A percentile compares a stretch with the other conserved stretches of the same genome.
Evolutionary conservation across 129 eudicot species (phyloP).

Genomic region (Tagetes patula): DNA sequence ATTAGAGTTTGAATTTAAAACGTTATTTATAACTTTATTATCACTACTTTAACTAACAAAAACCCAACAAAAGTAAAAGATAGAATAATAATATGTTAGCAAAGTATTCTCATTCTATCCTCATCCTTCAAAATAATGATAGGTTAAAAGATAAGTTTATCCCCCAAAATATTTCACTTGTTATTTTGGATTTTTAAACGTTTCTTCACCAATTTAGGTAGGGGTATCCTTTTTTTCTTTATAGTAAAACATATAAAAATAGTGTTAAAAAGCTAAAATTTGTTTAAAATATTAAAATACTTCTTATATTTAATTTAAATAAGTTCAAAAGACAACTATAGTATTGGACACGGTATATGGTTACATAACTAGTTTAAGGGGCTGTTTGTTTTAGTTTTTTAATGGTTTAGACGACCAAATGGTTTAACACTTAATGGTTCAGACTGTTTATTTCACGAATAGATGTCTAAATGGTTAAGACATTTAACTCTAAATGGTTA

Average conservation of each 20-base stretch:
- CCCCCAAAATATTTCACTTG: constrained; percentile 20
- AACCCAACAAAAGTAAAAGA: constrained; percentile 27
- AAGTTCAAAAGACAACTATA: too few relatives aligned
- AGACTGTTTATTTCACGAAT: too few relatives aligned
- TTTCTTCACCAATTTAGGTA: constrained; percentile 25
- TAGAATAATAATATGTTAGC: constrained; percentile 14
- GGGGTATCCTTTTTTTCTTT: neutral
- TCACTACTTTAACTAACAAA: neutral
- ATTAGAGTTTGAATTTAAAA: neutral
- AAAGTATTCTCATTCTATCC: constrained; percentile 17
- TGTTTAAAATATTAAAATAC: too few relatives aligned
- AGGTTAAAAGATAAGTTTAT: constrained; percentile 9
- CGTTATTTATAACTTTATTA: constrained; percentile 6
- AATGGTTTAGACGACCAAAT: too few relatives aligned
- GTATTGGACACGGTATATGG: too few relatives aligned
- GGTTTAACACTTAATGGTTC: too few relatives aligned
- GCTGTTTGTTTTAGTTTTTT: too few relatives aligned
- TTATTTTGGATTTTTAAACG: neutral
- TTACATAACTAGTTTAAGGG: too few relatives aligned
- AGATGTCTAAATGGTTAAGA: too few relatives aligned
- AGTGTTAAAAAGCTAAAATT: neutral
- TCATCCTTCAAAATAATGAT: constrained; percentile 9
- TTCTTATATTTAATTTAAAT: too few relatives aligned
- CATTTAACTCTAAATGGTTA: too few relatives aligned
- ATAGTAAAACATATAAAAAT: neutral